These are phyloP conservation scores for Holtermanniella nyarrowii DNA, from an alignment of 768 basidiomycete species.

Conservation along the genomic window DNA sequence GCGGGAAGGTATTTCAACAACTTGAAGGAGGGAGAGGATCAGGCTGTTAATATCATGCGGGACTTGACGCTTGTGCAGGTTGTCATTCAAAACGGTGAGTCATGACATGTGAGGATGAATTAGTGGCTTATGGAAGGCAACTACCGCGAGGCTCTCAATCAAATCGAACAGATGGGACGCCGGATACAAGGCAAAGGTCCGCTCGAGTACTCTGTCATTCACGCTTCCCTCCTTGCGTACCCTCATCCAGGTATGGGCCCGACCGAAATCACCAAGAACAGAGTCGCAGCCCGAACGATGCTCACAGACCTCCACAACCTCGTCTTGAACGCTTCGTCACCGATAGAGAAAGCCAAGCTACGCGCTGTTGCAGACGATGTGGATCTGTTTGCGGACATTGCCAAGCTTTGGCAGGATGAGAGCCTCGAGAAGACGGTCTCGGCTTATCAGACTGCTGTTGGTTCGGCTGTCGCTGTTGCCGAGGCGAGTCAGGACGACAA, in stretches of 20 bases:
- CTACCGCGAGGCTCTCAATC: conserved; percentile 39
- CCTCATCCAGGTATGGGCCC: conserved; percentile 68
- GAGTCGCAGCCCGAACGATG: conserved; percentile 62
- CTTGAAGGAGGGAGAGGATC: conserved; percentile 48
- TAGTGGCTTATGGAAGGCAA: conserved; percentile 18
- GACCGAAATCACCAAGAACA: conserved; percentile 63
- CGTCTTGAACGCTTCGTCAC: conserved; percentile 48
- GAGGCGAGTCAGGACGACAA: conserved; percentile 25
- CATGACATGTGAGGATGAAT: background rate
- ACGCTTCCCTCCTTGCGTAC: conserved; percentile 77
- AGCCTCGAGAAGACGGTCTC: conserved; percentile 60
- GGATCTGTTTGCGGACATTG: conserved; percentile 84
- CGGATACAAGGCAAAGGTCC: conserved; percentile 45
- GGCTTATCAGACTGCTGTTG: conserved; percentile 63
- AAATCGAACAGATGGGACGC: conserved; percentile 36
- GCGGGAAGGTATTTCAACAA: conserved; percentile 66
- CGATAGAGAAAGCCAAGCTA: conserved; percentile 40
- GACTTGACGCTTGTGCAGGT: conserved; percentile 78
- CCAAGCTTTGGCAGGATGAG: conserved; percentile 76
- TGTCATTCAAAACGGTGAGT: conserved; percentile 67
- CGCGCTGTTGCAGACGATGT: conserved; percentile 62
- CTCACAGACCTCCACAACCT: conserved; percentile 50
- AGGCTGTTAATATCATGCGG: conserved; percentile 60
- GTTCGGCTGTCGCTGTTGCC: conserved; percentile 47
- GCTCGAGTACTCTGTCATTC: conserved; percentile 74